Conservation (phyloP, 108 stramenopile genomes). For the Chaetoceros muelleri region DNA sequence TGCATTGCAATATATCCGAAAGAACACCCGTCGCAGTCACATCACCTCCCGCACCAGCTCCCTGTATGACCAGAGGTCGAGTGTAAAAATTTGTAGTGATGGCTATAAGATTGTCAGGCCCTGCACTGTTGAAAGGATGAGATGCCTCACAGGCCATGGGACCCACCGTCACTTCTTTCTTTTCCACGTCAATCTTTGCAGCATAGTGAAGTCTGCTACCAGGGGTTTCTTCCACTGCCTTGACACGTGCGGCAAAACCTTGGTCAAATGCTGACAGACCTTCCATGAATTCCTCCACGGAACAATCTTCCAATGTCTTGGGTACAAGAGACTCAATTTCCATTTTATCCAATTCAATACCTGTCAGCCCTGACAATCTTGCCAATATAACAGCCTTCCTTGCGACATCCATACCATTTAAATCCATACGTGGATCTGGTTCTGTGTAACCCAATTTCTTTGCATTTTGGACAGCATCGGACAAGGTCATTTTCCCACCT, state of each 20-base stretch:
- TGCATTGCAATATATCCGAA: constrained; percentile 28
- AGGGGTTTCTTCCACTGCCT: constrained; percentile 17
- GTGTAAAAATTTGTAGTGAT: constrained; percentile 41
- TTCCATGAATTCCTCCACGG: constrained; percentile 40
- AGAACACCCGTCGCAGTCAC: constrained; percentile 46
- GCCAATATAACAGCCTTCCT: constrained; percentile 55
- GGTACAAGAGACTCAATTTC: constrained; percentile 36
- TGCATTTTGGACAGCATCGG: constrained; percentile 32
- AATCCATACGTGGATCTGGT: constrained; percentile 44
- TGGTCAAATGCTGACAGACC: constrained; percentile 24
- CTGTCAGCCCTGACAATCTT: constrained; percentile 28
- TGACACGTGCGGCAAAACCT: constrained; percentile 24
- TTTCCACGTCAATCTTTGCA: constrained; percentile 32
- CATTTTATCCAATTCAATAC: constrained; percentile 29
- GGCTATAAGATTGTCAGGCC: constrained; percentile 45
- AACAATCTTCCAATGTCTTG: constrained; percentile 18
- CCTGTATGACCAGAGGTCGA: constrained; percentile 39
- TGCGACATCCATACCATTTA: constrained; percentile 48
- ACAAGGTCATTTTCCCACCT: constrained; percentile 30
- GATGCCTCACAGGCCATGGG: constrained; percentile 31
- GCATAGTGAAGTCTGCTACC: constrained; percentile 43
- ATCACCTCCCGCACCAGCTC: constrained; percentile 46
- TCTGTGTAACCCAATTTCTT: constrained; percentile 47
- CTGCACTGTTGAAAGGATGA: constrained; percentile 36
- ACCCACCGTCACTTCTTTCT: constrained; percentile 31